Percentiles rank a stretch among this genome's conserved stretches.
These are phyloP conservation scores for Ricinus communis DNA, from an alignment of 345 rosid genomes.

Conservation along the genomic window DNA sequence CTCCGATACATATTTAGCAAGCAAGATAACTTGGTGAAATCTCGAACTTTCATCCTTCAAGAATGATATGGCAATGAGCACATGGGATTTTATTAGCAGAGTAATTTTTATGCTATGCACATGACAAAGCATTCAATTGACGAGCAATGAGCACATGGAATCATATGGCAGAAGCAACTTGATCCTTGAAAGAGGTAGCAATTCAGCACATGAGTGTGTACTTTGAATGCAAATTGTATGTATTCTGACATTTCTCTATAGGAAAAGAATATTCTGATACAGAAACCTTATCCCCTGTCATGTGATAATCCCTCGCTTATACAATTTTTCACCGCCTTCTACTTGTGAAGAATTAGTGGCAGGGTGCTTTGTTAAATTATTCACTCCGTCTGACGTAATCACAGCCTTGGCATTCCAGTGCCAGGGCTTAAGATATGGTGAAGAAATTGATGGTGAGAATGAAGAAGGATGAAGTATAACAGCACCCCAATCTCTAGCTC, in stretches of 20 bases:
- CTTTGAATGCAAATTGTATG: neutral
- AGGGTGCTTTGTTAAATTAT: slow-evolving; percentile 42
- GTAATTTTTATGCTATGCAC: no score
- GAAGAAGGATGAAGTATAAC: slow-evolving; percentile 49
- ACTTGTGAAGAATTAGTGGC: slow-evolving; percentile 43
- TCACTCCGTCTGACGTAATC: slow-evolving; percentile 35
- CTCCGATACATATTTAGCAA: no score
- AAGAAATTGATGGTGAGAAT: slow-evolving; percentile 22
- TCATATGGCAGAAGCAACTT: neutral
- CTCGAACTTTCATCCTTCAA: no score
- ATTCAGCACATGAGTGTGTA: neutral
- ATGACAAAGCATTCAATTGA: no score
- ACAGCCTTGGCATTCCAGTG: slow-evolving; percentile 56
- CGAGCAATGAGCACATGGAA: neutral
- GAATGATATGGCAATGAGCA: no score
- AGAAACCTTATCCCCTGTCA: slow-evolving; percentile 15
- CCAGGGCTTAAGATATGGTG: slow-evolving; percentile 68
- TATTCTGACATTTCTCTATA: neutral
- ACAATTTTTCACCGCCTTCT: slow-evolving; percentile 77
- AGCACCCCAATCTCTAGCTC: slow-evolving; percentile 83
- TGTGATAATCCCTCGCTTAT: slow-evolving; percentile 56
- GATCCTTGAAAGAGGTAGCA: neutral
- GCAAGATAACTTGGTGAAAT: no score
- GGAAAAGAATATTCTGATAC: neutral
- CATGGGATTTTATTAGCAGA: no score